Conservation (phyloP, 2,329 filamentous ascomycete genomes). For the Catunica adiposa region DNA sequence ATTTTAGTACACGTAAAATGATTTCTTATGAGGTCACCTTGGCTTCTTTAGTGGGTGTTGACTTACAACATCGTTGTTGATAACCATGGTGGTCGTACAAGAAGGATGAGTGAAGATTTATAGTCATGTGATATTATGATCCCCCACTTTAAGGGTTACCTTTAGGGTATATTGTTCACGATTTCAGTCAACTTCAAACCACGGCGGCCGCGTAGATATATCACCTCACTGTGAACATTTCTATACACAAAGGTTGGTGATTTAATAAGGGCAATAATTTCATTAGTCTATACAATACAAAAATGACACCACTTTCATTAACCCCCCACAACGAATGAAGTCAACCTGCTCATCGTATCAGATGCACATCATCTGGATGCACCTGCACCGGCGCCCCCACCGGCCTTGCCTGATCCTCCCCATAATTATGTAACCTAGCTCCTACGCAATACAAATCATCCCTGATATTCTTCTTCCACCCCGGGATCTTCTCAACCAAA, state of each 20-base stretch:
- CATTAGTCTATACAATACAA: no score
- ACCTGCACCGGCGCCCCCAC: neutral
- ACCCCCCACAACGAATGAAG: neutral
- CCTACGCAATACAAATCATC: slow-evolving; percentile 96
- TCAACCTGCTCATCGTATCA: neutral
- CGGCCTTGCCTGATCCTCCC: slow-evolving; percentile 20
- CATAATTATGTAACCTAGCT: slow-evolving; percentile 88
- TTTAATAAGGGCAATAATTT: no score
- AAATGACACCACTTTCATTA: neutral
- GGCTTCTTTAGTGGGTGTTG: neutral
- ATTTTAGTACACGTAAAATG: slow-evolving; percentile 30
- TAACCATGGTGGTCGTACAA: neutral
- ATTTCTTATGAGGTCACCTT: no score
- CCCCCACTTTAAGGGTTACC: neutral
- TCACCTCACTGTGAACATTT: no score
- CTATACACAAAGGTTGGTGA: no score
- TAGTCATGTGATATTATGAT: neutral
- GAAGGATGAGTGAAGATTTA: neutral
- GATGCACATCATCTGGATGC: neutral
- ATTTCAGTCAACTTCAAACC: neutral
- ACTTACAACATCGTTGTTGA: neutral
- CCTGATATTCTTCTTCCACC: slow-evolving; percentile 64
- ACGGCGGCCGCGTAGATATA: neutral
- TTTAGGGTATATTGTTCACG: neutral
- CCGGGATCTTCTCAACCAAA: slow-evolving; percentile 24